Conservation (phyloP, 2,329 filamentous ascomycete species). For the Dactylellina leptospora region DNA sequence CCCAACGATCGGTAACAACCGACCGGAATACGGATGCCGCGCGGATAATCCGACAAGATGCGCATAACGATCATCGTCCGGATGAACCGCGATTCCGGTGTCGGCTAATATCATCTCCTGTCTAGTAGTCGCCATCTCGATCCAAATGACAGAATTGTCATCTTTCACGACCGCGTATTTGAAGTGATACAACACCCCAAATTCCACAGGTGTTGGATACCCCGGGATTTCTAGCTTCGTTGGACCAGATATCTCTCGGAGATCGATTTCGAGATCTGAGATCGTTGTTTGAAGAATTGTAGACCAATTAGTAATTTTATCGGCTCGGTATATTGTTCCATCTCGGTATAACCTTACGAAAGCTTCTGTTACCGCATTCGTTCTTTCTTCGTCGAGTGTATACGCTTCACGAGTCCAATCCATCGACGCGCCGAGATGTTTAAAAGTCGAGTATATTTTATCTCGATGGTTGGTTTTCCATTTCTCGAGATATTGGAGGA, state of each 20-base stretch:
- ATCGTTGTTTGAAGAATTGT: constrained; percentile 54
- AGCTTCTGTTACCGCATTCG: constrained; percentile 54
- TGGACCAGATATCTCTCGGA: constrained; percentile 45
- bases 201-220: constrained; percentile 46
- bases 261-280: constrained; percentile 55
- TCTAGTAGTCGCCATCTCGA: constrained; percentile 56
- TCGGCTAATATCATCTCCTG: constrained; percentile 56
- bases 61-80: constrained; percentile 55
- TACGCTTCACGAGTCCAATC: constrained; percentile 54
- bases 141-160: constrained; percentile 35
- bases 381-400: constrained; percentile 51
- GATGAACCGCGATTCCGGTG: constrained; percentile 56
- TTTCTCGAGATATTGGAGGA: constrained; percentile 48
- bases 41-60: constrained; percentile 35
- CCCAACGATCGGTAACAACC: constrained; percentile 54
- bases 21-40: constrained; percentile 23
- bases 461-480: constrained; percentile 54
- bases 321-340: constrained; percentile 56
- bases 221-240: constrained; percentile 38
- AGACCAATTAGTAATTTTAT: constrained; percentile 56
- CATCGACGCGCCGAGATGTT: constrained; percentile 55
- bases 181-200: constrained; percentile 56
- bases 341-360: constrained; percentile 55
- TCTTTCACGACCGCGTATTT: constrained; percentile 54
- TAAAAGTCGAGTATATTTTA: constrained; percentile 53